Evolutionary conservation across 163 green algal species (phyloP).

Genomic region (Botryococcus braunii): DNA sequence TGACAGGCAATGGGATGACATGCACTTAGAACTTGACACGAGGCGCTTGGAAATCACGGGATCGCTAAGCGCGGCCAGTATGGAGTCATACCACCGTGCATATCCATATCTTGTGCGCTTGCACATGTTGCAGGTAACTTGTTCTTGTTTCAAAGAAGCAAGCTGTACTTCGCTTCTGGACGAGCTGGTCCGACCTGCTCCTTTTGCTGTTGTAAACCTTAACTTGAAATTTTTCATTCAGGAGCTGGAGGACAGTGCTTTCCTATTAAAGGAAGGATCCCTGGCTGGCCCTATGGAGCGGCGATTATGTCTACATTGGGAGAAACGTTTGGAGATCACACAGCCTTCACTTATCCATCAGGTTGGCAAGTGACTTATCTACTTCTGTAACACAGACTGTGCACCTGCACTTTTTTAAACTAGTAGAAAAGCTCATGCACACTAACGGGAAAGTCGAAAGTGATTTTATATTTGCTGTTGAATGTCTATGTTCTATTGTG

Average conservation of each 20-base stretch:
- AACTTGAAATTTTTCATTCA: too few relatives aligned
- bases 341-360: conserved; percentile 41
- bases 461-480: too few relatives aligned
- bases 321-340: conserved; percentile 49
- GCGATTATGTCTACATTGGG: conserved; percentile 50
- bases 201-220: too few relatives aligned
- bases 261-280: conserved; percentile 9
- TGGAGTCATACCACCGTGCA: conserved; percentile 80
- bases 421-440: too few relatives aligned
- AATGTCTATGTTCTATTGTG: too few relatives aligned
- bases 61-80: conserved; percentile 57
- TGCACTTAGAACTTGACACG: conserved; percentile 26
- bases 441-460: too few relatives aligned
- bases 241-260: conserved; percentile 30
- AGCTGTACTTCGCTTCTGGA: too few relatives aligned
- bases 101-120: conserved; percentile 74
- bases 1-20: not conserved
- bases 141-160: too few relatives aligned
- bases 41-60: conserved; percentile 39
- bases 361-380: too few relatives aligned
- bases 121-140: conserved; percentile 31
- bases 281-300: conserved; percentile 24
- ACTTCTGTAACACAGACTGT: too few relatives aligned
- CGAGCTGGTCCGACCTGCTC: too few relatives aligned
- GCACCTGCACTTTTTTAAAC: too few relatives aligned